Conservation (phyloP, 78 protist species). For the Thecamonas trahens region DNA sequence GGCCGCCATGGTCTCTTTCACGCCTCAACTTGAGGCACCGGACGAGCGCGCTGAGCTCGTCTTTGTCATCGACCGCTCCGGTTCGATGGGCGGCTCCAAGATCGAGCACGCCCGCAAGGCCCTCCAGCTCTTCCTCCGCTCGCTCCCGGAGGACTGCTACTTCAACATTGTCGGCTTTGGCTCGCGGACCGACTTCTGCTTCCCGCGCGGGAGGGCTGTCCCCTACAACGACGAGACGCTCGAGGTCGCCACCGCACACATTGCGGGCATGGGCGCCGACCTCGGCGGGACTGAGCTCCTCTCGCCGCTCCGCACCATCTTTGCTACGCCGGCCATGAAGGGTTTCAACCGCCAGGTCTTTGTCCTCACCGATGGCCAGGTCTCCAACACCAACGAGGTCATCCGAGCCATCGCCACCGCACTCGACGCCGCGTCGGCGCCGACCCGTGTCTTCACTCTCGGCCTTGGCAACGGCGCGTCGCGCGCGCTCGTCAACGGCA, state of each 20-base stretch:
- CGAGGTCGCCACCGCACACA: conserved; percentile 20
- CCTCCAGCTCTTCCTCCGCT: conserved; percentile 31
- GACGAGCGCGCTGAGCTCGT: conserved; percentile 17
- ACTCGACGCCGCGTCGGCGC: no score
- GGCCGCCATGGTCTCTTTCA: conserved; percentile 25
- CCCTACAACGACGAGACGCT: conserved; percentile 15
- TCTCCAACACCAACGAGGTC: conserved; percentile 37
- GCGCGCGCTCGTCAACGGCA: conserved; percentile 57
- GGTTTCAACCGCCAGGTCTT: conserved; percentile 65
- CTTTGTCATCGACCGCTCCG: conserved; percentile 53
- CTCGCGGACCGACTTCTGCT: background rate
- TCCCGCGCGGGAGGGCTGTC: background rate
- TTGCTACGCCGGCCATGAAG: background rate
- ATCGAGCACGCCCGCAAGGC: conserved; percentile 21
- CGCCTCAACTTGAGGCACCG: conserved; percentile 13
- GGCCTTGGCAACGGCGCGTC: conserved; percentile 72
- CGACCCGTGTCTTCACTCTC: conserved; percentile 62
- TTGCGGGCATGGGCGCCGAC: conserved; percentile 16
- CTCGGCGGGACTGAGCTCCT: conserved; percentile 65
- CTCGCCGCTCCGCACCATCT: conserved; percentile 10
- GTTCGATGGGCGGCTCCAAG: conserved; percentile 47
- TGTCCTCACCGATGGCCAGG: conserved; percentile 78
- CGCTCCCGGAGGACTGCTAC: conserved; percentile 37
- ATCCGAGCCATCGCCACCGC: conserved; percentile 12
- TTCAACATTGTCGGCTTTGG: conserved; percentile 67